Percentiles rank a stretch among this genome's conserved stretches.
These are phyloP conservation scores for Ulmus americana DNA, from an alignment of 331 rosid species.

Conservation along the genomic window DNA sequence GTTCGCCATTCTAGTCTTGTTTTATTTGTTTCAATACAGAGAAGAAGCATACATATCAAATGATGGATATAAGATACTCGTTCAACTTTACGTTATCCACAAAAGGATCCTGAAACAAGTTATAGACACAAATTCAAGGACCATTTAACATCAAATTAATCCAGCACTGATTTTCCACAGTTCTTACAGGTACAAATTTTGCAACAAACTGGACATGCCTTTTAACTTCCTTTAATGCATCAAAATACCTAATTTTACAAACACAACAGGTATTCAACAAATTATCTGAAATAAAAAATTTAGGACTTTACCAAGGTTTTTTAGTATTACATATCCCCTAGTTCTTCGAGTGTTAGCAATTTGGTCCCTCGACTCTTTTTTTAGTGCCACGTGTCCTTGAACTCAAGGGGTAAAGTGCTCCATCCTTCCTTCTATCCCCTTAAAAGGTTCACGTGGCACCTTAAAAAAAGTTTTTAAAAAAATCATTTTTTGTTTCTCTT, in stretches of 20 bases:
- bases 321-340: no score
- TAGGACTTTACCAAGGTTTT: neutral
- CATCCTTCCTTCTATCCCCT: no score
- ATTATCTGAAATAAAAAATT: slow-evolving; percentile 1
- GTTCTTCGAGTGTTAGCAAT: no score
- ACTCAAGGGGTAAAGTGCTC: no score
- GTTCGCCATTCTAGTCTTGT: slow-evolving; percentile 50
- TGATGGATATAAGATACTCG: slow-evolving; percentile 69
- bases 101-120: slow-evolving; percentile 52
- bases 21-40: slow-evolving; percentile 68
- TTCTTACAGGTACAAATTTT: slow-evolving; percentile 84
- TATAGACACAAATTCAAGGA: slow-evolving; percentile 23
- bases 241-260: slow-evolving; percentile 56
- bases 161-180: slow-evolving; percentile 50
- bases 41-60: slow-evolving; percentile 84
- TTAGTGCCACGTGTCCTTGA: no score
- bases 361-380: no score
- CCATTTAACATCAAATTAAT: slow-evolving; percentile 27
- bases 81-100: slow-evolving; percentile 53
- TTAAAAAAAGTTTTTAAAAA: no score
- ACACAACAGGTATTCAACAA: slow-evolving; percentile 19
- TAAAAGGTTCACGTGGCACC: no score
- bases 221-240: slow-evolving; percentile 71
- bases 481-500: no score
- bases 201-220: slow-evolving; percentile 91